Conservation (phyloP, 176 grass and related monocot species). For the Oryza glaberrima region DNA sequence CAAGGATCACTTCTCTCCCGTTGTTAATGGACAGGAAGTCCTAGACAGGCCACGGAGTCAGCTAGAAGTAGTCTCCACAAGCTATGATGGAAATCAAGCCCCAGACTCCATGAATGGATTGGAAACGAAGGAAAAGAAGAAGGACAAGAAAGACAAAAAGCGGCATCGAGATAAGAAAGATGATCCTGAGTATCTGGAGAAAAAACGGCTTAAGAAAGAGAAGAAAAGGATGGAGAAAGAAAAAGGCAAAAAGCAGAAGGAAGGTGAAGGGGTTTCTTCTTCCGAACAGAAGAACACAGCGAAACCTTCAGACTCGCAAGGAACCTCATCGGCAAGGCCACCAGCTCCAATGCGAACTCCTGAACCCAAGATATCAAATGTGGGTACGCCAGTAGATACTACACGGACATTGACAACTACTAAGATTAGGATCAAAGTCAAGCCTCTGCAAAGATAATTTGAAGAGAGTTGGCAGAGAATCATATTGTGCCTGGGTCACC, state of each 20-base stretch:
- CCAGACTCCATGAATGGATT: conserved; percentile 25
- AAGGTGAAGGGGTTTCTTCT: conserved; percentile 42
- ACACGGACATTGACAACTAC: conserved; percentile 50
- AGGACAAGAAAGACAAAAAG: conserved; percentile 85
- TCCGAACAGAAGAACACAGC: conserved; percentile 42
- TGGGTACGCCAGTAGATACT: conserved; percentile 51
- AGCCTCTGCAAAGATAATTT: conserved; percentile 48
- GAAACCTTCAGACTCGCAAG: conserved; percentile 46
- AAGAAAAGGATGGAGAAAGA: conserved; percentile 92
- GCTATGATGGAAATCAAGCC: conserved; percentile 51
- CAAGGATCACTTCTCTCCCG: conserved; percentile 46
- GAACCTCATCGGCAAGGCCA: conserved; percentile 32
- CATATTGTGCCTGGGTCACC: neutral
- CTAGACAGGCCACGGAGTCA: conserved; percentile 41
- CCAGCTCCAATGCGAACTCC: conserved; percentile 35
- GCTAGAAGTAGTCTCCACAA: conserved; percentile 50
- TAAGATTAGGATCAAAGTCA: conserved; percentile 81
- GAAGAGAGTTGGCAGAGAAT: conserved; percentile 10
- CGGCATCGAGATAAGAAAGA: conserved; percentile 74
- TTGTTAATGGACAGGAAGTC: conserved; percentile 36
- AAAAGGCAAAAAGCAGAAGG: conserved; percentile 60
- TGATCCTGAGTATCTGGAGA: conserved; percentile 81
- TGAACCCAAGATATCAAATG: conserved; percentile 58
- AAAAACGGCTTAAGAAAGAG: conserved; percentile 85
- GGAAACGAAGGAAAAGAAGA: conserved; percentile 65